Percentiles rank a stretch among this genome's conserved stretches.
phyloP scores from a whole-genome alignment of 1,284 basidiomycete genomes.

The Heterobasidion parviporum region DNA sequence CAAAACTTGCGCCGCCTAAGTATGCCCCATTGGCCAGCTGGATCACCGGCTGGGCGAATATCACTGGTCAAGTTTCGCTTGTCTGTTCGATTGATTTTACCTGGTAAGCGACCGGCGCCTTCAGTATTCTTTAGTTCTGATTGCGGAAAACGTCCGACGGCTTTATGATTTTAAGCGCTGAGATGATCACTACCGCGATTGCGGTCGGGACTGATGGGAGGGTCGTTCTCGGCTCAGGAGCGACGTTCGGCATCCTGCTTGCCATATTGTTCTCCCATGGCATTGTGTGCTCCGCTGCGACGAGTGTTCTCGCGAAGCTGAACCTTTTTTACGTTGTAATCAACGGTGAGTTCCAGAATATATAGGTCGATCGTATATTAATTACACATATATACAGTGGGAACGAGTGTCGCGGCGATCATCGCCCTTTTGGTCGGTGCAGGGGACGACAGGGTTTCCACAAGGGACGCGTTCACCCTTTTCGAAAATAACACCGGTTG shows the following conservation, averaged over 20 bases:
- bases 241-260: conserved; percentile 59
- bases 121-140: neutral
- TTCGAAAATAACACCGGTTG: conserved; percentile 71
- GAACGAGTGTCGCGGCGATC: conserved; percentile 53
- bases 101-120: conserved; percentile 28
- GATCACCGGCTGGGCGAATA: conserved; percentile 66
- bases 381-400: conserved; percentile 28
- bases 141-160: neutral
- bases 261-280: conserved; percentile 57
- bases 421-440: conserved; percentile 49
- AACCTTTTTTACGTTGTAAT: conserved; percentile 62
- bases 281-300: conserved; percentile 64
- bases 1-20: conserved; percentile 53
- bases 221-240: conserved; percentile 42
- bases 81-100: conserved; percentile 73
- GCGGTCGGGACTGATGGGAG: conserved; percentile 50
- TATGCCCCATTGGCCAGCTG: conserved; percentile 59
- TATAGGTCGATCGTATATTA: conserved; percentile 1
- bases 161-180: conserved; percentile 30
- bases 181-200: conserved; percentile 71
- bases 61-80: conserved; percentile 52
- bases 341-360: conserved; percentile 36
- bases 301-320: conserved; percentile 53
- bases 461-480: conserved; percentile 56
- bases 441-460: conserved; percentile 48